A percentile compares a stretch with the other conserved stretches of the same genome.
Conservation (phyloP, 2,329 filamentous ascomycete species). For the Plectosphaerella plurivora region DNA sequence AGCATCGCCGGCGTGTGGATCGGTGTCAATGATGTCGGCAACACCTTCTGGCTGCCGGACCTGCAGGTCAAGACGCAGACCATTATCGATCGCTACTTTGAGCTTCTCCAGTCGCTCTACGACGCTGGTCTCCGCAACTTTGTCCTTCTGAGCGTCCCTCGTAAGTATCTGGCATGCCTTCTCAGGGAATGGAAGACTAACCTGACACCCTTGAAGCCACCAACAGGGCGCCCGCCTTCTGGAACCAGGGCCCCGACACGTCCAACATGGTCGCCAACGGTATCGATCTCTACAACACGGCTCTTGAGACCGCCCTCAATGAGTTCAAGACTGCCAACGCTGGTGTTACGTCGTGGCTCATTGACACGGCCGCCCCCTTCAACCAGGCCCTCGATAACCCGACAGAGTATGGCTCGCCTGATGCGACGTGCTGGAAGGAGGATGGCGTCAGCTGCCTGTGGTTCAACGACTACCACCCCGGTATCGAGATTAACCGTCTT, state of each 20-base stretch:
- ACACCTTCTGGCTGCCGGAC: slow-evolving; percentile 32
- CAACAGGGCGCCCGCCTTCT: slow-evolving; percentile 30
- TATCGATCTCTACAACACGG: slow-evolving; percentile 33
- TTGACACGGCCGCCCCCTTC: slow-evolving; percentile 37
- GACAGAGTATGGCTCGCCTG: slow-evolving; percentile 31
- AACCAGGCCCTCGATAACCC: slow-evolving; percentile 37
- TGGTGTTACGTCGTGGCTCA: slow-evolving; percentile 24
- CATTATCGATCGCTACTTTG: slow-evolving; percentile 36
- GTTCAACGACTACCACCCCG: slow-evolving; percentile 39
- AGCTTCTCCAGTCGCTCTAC: slow-evolving; percentile 36
- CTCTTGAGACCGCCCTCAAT: slow-evolving; percentile 20
- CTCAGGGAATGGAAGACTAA: background rate
- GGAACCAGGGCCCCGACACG: slow-evolving; percentile 15
- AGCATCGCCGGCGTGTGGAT: slow-evolving; percentile 48
- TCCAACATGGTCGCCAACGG: slow-evolving; percentile 23
- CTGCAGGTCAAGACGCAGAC: slow-evolving; percentile 15
- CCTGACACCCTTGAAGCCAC: slow-evolving; percentile 23
- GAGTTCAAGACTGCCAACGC: slow-evolving; percentile 28
- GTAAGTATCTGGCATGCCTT: slow-evolving; percentile 13
- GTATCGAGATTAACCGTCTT: slow-evolving; percentile 31
- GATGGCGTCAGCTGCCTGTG: slow-evolving; percentile 40
- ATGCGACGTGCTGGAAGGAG: slow-evolving; percentile 34
- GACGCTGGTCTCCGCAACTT: slow-evolving; percentile 41
- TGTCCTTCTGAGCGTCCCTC: slow-evolving; percentile 41
- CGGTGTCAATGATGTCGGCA: slow-evolving; percentile 53